A percentile compares a stretch with the other conserved stretches of the same genome.
These are phyloP conservation scores for Metarhizium robertsii DNA, from an alignment of 2,329 filamentous ascomycete species.

Conservation along the genomic window DNA sequence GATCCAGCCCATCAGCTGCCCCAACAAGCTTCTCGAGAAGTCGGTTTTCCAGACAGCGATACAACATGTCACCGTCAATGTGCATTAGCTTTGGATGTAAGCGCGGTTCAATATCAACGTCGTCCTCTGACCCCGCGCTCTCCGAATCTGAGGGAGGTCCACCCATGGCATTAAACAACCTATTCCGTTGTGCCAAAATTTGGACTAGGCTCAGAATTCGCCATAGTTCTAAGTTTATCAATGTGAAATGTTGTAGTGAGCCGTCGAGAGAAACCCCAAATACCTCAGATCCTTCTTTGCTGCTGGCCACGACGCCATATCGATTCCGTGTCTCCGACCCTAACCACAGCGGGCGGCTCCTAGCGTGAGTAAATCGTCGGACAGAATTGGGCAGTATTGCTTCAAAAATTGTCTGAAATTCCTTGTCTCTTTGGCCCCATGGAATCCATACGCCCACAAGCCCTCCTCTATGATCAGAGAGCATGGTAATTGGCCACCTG, in stretches of 20 bases:
- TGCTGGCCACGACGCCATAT: slow-evolving; percentile 34
- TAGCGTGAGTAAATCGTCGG: slow-evolving; percentile 43
- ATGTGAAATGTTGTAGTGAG: slow-evolving; percentile 57
- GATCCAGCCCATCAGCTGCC: slow-evolving; percentile 20
- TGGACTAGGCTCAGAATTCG: slow-evolving; percentile 65
- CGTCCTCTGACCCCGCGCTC: slow-evolving; percentile 14
- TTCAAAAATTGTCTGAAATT: slow-evolving; percentile 42
- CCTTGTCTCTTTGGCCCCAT: slow-evolving; percentile 27
- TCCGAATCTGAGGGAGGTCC: not conserved
- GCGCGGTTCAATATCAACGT: slow-evolving; percentile 25
- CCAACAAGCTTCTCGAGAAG: slow-evolving; percentile 33
- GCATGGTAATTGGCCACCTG: slow-evolving; percentile 32
- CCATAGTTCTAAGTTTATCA: slow-evolving; percentile 55
- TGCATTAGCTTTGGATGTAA: slow-evolving; percentile 44
- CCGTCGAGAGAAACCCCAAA: slow-evolving; percentile 63
- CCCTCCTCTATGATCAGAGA: slow-evolving; percentile 37
- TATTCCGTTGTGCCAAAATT: slow-evolving; percentile 47
- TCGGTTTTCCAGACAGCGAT: slow-evolving; percentile 38
- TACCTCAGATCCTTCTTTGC: slow-evolving; percentile 38
- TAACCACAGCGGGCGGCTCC: slow-evolving; percentile 44
- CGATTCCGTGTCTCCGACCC: slow-evolving; percentile 19
- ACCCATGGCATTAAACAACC: slow-evolving; percentile 32
- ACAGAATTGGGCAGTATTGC: slow-evolving; percentile 47
- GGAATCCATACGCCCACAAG: slow-evolving; percentile 44
- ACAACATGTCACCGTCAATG: slow-evolving; percentile 57